phyloP scores from a whole-genome alignment of 805 yeast genomes.

The Metschnikowia hibisci region DNA sequence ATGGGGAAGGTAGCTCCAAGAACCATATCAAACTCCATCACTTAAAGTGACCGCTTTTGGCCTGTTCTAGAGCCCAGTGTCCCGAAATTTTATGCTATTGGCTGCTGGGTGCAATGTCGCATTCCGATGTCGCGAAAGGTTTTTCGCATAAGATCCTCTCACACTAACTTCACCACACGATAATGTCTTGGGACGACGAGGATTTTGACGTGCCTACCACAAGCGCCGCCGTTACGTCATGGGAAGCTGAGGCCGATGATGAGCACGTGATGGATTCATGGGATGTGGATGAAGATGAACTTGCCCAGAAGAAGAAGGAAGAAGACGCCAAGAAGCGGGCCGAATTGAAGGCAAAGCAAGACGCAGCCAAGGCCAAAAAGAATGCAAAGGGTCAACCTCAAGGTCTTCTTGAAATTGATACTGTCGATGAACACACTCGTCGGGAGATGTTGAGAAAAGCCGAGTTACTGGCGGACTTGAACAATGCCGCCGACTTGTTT shows the following conservation, averaged over 20 bases:
- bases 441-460: slow-evolving; percentile 72
- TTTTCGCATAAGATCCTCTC: neutral
- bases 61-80: no score
- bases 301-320: slow-evolving; percentile 43
- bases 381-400: slow-evolving; percentile 36
- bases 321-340: slow-evolving; percentile 43
- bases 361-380: slow-evolving; percentile 47
- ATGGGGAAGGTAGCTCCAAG: no score
- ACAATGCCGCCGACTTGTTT: slow-evolving; percentile 88
- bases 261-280: slow-evolving; percentile 80
- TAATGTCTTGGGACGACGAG: slow-evolving; percentile 78
- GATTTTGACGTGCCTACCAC: slow-evolving; percentile 69
- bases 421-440: slow-evolving; percentile 69
- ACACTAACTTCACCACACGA: slow-evolving; percentile 2
- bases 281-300: slow-evolving; percentile 81
- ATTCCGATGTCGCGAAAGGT: slow-evolving; percentile 1
- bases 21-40: no score
- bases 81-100: no score
- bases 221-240: slow-evolving; percentile 53
- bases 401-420: slow-evolving; percentile 55
- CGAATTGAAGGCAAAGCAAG: slow-evolving; percentile 40
- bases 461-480: slow-evolving; percentile 80
- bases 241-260: slow-evolving; percentile 83
- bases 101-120: neutral
- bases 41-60: no score